Conservation (phyloP, 306 rosid species). For the Canavalia ensiformis region DNA sequence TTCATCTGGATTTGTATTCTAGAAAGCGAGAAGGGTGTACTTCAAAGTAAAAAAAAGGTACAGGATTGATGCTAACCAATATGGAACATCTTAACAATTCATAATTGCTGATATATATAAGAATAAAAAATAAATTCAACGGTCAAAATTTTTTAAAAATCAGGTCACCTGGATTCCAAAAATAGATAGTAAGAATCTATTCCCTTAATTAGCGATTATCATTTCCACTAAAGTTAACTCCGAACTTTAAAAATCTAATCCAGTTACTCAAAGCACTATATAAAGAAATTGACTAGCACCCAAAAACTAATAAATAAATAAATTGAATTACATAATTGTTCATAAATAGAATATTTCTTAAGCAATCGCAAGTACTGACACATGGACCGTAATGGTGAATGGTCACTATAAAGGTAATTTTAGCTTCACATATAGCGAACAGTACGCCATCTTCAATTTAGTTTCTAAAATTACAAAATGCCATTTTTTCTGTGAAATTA, state of each 20-base stretch:
- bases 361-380: neutral
- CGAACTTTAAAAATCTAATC: neutral
- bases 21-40: neutral
- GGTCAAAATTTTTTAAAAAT: neutral
- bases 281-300: neutral
- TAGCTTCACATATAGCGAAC: neutral
- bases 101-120: neutral
- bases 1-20: conserved; percentile 15
- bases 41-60: neutral
- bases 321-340: neutral
- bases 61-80: neutral
- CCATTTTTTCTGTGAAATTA: neutral
- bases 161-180: neutral
- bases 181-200: conserved; percentile 7
- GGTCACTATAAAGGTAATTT: neutral
- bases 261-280: neutral
- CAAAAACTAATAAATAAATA: neutral
- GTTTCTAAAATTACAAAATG: neutral
- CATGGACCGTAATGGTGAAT: neutral
- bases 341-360: conserved; percentile 2
- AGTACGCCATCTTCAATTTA: neutral
- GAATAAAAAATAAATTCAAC: neutral
- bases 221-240: neutral
- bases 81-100: too few relatives aligned
- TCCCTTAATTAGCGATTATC: neutral